Evolutionary conservation across 768 basidiomycete genomes (phyloP), one percentile per base, ranked within the genome.

Genomic region (Cystofilobasidium bisporidii): DNA sequence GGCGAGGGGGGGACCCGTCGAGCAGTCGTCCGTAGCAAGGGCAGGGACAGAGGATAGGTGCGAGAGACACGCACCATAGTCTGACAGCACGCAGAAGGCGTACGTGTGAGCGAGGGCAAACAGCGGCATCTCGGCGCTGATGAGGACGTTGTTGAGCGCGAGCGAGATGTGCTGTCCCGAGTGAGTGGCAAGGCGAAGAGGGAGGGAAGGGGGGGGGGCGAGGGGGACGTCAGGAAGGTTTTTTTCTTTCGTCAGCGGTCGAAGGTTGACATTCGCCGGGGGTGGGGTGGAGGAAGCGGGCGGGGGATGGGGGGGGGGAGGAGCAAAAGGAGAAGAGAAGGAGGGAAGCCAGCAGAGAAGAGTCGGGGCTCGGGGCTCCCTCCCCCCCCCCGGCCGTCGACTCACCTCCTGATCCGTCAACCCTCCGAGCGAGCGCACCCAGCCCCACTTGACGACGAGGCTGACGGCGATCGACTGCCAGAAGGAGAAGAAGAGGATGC

Each of bases 401-500:
- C 55, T n/a, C n/a, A 65, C 11, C n/a, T 91, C 89, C 33, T 81
- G 80, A 76, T 92, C 88, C 11, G 85, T 88, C 78, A 94, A 93
- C 17, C 89, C 87, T 3, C 92, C 92, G 56, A 96, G 77, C 77
- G 61, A 82, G 41, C 80, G 85, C 75, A 98, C 89, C 60, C 80
- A 82, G 12, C 86, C 83, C 0, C 87, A 81, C 2, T 91, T 87
- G 57, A 93, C 94, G n/a, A 97, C 82, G 72, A 89, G 83, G 36
- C 91, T 92, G 60, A 99, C 83, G 56, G 74, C 83, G 60, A 94
- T 83, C 26, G 88, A 85, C 76, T 99, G 96, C 96, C 96, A 99
- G 80, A 99, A 99, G 1, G 89, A 92, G 78, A 96, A 94, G 81
- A 97, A 97, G 26, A 99, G 82, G 72, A 99, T 91, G 55, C 94